Evolutionary conservation across 257 asterid genomes (phyloP).

Genomic region (Apocynum venetum): DNA sequence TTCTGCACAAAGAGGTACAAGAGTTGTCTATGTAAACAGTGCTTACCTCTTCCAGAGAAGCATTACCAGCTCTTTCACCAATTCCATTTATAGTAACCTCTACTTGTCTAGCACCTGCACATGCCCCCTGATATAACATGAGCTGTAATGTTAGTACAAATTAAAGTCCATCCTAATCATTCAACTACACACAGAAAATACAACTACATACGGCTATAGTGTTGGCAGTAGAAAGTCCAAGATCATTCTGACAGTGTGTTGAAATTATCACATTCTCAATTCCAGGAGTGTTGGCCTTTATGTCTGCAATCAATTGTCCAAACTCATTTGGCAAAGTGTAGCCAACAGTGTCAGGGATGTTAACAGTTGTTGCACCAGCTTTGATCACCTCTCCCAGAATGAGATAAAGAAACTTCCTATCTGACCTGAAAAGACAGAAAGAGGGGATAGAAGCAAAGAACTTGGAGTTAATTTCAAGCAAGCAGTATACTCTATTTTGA

Average conservation of each 20-base stretch:
- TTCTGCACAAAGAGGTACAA: background rate
- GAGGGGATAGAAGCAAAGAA: background rate
- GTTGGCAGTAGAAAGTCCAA: constrained; percentile 93
- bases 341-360: constrained; percentile 98
- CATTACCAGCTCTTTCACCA: constrained; percentile 99
- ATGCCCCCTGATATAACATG: constrained; percentile 64
- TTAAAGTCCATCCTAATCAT: constrained; percentile 10
- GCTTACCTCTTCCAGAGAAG: constrained; percentile 91
- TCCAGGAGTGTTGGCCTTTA: constrained; percentile 85
- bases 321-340: constrained; percentile 70
- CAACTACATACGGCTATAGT: constrained; percentile 60
- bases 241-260: constrained; percentile 95
- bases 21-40: background rate
- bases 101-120: constrained; percentile 92
- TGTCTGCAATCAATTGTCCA: constrained; percentile 79
- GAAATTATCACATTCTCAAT: constrained; percentile 85
- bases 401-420: constrained; percentile 71
- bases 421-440: constrained; percentile 56
- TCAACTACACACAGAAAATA: constrained; percentile 6
- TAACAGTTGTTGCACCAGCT: constrained; percentile 96
- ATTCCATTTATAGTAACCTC: constrained; percentile 97
- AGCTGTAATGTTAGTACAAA: constrained; percentile 14
- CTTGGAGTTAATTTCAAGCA: background rate
- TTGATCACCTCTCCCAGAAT: constrained; percentile 88
- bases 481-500: too few species aligned